Evolutionary conservation across 208 protist genomes (phyloP).

Genomic region (Crithidia sp.): DNA sequence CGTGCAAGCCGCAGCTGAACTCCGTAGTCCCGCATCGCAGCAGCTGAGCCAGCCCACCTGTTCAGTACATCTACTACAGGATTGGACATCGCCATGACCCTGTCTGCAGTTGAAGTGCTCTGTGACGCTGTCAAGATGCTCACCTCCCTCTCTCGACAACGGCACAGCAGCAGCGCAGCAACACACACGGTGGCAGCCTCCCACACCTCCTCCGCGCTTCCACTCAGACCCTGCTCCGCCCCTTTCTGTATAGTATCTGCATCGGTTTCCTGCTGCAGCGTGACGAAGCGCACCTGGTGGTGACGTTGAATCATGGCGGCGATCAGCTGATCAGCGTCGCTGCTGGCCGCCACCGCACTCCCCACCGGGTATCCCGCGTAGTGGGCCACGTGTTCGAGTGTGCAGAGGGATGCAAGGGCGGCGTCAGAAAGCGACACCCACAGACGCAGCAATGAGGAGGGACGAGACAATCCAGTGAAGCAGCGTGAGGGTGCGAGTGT

Average conservation of each 20-base stretch:
- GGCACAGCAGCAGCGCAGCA: too few relatives aligned
- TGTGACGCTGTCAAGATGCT: too few relatives aligned
- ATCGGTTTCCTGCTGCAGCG: background rate
- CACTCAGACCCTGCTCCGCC: too few relatives aligned
- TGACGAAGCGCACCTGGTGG: background rate
- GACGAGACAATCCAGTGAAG: background rate
- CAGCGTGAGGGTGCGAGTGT: background rate
- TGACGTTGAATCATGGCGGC: background rate
- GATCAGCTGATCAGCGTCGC: background rate
- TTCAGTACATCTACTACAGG: background rate
- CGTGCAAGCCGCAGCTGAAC: slow-evolving; percentile 5
- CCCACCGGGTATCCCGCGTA: slow-evolving; percentile 18
- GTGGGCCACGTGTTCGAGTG: slow-evolving; percentile 13
- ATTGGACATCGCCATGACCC: too few relatives aligned
- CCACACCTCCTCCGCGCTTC: too few relatives aligned
- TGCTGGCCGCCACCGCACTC: background rate
- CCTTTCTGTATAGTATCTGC: too few relatives aligned
- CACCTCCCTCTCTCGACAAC: too few relatives aligned
- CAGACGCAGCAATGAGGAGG: background rate
- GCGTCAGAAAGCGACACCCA: background rate
- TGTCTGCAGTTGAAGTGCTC: too few relatives aligned
- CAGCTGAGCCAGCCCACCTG: background rate
- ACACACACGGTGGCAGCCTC: too few relatives aligned
- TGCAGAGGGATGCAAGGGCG: slow-evolving; percentile 1
- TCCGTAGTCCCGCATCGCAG: slow-evolving; percentile 2